Percentiles rank a stretch among this genome's conserved stretches.
Conservation (phyloP, 257 asterid genomes). For the Forsythia suspensa region DNA sequence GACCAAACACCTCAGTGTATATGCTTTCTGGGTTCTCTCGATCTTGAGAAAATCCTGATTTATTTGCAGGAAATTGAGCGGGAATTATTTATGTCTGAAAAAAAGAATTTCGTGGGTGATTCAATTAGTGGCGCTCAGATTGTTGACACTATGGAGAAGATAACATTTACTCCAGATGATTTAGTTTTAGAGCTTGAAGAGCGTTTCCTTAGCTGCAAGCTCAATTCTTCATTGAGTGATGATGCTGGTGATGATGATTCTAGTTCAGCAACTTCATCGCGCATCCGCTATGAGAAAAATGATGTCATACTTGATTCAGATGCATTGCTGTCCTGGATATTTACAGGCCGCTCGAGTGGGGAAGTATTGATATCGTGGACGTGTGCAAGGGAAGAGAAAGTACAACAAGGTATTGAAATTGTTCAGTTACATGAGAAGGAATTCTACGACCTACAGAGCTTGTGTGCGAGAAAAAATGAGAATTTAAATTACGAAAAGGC, state of each 20-base stretch:
- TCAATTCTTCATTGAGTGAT: slow-evolving; percentile 31
- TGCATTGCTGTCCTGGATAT: slow-evolving; percentile 84
- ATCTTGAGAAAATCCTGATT: slow-evolving; percentile 70
- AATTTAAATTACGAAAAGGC: slow-evolving; percentile 83
- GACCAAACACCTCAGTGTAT: slow-evolving; percentile 77
- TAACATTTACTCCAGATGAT: slow-evolving; percentile 63
- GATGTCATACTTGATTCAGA: slow-evolving; percentile 65
- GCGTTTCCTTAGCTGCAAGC: slow-evolving; percentile 55
- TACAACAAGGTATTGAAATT: slow-evolving; percentile 62
- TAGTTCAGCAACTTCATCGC: slow-evolving; percentile 34
- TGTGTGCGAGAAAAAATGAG: slow-evolving; percentile 86
- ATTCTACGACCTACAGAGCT: slow-evolving; percentile 66
- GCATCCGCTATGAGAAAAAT: slow-evolving; percentile 33
- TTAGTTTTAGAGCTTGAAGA: slow-evolving; percentile 67
- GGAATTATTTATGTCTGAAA: slow-evolving; percentile 71
- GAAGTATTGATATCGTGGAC: slow-evolving; percentile 71
- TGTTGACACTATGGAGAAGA: slow-evolving; percentile 59
- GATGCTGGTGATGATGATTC: slow-evolving; percentile 36
- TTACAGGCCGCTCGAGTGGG: slow-evolving; percentile 63
- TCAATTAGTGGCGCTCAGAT: slow-evolving; percentile 36
- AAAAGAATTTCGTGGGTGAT: slow-evolving; percentile 46
- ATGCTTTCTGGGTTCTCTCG: slow-evolving; percentile 76
- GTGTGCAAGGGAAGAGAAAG: slow-evolving; percentile 63
- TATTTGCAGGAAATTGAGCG: slow-evolving; percentile 47
- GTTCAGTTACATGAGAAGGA: slow-evolving; percentile 83